Conservation (phyloP, 768 basidiomycete species). For the Leucocoprinus leucothites region DNA sequence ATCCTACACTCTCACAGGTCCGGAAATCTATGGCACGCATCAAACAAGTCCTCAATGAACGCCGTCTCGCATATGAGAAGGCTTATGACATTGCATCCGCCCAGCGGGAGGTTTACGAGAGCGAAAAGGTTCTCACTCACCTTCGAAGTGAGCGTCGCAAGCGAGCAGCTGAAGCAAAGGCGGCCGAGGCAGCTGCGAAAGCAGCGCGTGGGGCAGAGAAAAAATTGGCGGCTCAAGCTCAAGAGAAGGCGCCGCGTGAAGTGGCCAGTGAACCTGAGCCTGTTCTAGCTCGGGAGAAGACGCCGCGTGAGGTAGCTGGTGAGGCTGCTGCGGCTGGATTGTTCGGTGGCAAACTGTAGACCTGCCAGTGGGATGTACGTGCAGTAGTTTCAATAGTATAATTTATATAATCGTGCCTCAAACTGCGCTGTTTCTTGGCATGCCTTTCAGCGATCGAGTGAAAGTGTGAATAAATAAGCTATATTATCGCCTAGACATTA, state of each 20-base stretch:
- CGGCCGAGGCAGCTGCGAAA: neutral
- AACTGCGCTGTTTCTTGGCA: too few relatives aligned
- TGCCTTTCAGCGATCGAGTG: neutral
- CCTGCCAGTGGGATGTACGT: too few relatives aligned
- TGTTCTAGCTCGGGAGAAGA: too few relatives aligned
- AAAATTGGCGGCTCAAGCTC: neutral
- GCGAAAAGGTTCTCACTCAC: neutral
- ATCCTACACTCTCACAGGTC: slow-evolving; percentile 45
- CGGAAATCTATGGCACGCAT: slow-evolving; percentile 97
- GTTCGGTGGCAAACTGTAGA: too few relatives aligned
- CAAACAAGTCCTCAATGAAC: slow-evolving; percentile 89
- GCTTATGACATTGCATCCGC: slow-evolving; percentile 29
- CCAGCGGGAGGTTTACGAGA: neutral
- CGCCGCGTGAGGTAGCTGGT: too few relatives aligned
- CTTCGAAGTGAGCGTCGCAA: neutral
- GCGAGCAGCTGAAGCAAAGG: neutral
- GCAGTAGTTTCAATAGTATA: too few relatives aligned
- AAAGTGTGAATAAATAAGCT: neutral
- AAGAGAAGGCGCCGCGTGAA: too few relatives aligned
- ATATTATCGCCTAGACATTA: neutral
- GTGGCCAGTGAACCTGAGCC: too few relatives aligned
- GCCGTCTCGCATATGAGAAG: slow-evolving; percentile 78
- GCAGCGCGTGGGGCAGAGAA: neutral
- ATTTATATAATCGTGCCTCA: too few relatives aligned
- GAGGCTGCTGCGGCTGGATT: too few relatives aligned